Evolutionary conservation across 1,139 yeast species (phyloP), one percentile per base, ranked within the genome.

Genomic region (Lodderomyces jiufengensis): DNA sequence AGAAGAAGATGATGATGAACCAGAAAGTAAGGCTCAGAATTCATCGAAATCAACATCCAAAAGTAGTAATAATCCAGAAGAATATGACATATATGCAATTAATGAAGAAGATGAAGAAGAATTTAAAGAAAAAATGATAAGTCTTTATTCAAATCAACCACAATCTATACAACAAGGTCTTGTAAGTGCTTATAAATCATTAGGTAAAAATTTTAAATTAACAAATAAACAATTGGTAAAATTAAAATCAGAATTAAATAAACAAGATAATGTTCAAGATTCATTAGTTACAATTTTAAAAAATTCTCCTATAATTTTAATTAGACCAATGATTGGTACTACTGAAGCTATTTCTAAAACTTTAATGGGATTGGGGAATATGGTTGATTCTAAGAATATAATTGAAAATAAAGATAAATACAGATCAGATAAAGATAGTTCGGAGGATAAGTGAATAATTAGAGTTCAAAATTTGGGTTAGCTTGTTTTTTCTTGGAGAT

Each of bases 301-400:
- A 46, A 86, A 84, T 1, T 78, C 95, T 1, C 97, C 97, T 0
- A 76, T 86, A 15, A 80, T 88, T 7, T 59, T 90, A 12, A 72
- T 90, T 2, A 61, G 97, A 32, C 97, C 97, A 2, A 73, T 87
- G 50, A 88, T 90, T 46, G 97, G 97, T 2, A 88, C 95, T 0
- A 85, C 97, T 0, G 97, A 88, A 54, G 95, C 95, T 0, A 70
- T 90, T 3, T 83, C 92, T 14, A 84, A 80, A 51, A 75, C 95
- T 0, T 63, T 90, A 38, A 73, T 87, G 65, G 97, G 97, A 1
- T 70, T 90, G 7, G 80, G 90, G 29, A 88, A 88, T 54, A 84
- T 82, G 44, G 64, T 88, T 29, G 92, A 85, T 53, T 84, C 92
- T 1, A 70, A 70, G 26, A 57, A 61, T 34, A 54, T 63, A 33